A percentile compares a stretch with the other conserved stretches of the same genome.
Evolutionary conservation across 345 rosid genomes (phyloP).

Genomic region (Adansonia digitata): DNA sequence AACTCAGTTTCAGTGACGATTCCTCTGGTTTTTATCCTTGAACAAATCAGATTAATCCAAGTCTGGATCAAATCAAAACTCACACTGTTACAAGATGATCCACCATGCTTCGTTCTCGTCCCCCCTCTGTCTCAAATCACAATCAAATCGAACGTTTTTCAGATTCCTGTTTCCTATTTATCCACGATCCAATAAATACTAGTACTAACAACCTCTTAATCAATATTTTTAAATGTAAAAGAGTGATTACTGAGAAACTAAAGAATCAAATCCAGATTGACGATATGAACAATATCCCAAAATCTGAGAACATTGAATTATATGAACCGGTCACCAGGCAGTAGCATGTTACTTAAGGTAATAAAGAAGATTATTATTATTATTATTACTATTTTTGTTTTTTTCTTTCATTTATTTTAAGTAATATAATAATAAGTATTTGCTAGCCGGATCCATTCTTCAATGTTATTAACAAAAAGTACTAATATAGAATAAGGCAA

Average conservation of each 20-base stretch:
- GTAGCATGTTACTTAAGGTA: too few relatives aligned
- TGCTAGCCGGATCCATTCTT: too few relatives aligned
- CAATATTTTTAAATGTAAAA: too few relatives aligned
- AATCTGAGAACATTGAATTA: too few relatives aligned
- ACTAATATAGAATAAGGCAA: too few relatives aligned
- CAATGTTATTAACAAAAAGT: too few relatives aligned
- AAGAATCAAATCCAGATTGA: slow-evolving; percentile 1
- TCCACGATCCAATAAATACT: neutral
- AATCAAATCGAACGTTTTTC: slow-evolving; percentile 25
- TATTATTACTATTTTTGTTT: too few relatives aligned
- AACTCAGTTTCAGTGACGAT: slow-evolving; percentile 16
- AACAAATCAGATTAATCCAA: slow-evolving; percentile 22
- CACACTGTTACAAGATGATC: slow-evolving; percentile 21
- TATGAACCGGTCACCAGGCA: too few relatives aligned
- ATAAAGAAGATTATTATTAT: too few relatives aligned
- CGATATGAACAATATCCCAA: neutral
- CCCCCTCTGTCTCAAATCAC: neutral
- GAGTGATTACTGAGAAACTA: neutral
- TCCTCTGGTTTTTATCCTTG: slow-evolving; percentile 6
- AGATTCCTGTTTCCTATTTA: neutral
- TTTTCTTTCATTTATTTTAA: too few relatives aligned
- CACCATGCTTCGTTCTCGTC: slow-evolving; percentile 20
- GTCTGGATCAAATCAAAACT: slow-evolving; percentile 17
- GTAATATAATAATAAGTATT: too few relatives aligned
- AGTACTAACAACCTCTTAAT: too few relatives aligned